Base-by-base conservation (phyloP, 768 basidiomycete genomes). In the Gymnopilus dilepis region DNA sequence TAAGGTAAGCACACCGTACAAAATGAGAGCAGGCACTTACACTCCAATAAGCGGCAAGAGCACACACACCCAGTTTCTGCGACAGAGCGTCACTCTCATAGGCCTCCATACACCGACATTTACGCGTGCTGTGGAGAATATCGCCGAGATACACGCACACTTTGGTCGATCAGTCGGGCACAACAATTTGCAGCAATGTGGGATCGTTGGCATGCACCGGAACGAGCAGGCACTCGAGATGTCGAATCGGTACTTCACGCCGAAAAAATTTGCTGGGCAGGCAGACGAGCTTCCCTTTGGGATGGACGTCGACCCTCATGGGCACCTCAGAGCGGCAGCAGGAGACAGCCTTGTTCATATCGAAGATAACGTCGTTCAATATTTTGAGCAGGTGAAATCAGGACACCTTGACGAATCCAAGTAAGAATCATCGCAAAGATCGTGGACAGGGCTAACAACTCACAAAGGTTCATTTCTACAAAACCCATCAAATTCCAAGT, bases 171-270 rank as follows among this genome's bases (percentile, higher is more conserved):
- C 28, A 2, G 52, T 63, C 15, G 58, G 62, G 19, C 33, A 28
- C 7, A n/a, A 63, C n/a, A 17, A 31, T 7, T 51, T 58, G 15
- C 38, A 63, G 21, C 34, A 53, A 38, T 53, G 51, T 21, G 4
- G 38, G 5, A 37, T 33, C 3, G 17, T 59, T 17, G 2, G 28
- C 21, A 21, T 7, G 6, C 34, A 40, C 15, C 48, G 43, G 17
- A 26, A 38, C 3, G 15, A 24, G 9, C n/a, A 48, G 11, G 34
- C 57, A 9, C 15, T 63, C 15, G 62, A 58, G 6, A 54, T 59
- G 42, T 53, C 37, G 9, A 63, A 63, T 22, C n/a, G 62, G 19
- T 63, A 58, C 24, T 59, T 63, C 21, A 58, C 62, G 12, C 56
- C 57, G 30, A 58, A 28, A 52, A 51, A 33, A 19, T 30, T 54